Conservation (phyloP, 208 protist species). For the Crithidia sp. region DNA sequence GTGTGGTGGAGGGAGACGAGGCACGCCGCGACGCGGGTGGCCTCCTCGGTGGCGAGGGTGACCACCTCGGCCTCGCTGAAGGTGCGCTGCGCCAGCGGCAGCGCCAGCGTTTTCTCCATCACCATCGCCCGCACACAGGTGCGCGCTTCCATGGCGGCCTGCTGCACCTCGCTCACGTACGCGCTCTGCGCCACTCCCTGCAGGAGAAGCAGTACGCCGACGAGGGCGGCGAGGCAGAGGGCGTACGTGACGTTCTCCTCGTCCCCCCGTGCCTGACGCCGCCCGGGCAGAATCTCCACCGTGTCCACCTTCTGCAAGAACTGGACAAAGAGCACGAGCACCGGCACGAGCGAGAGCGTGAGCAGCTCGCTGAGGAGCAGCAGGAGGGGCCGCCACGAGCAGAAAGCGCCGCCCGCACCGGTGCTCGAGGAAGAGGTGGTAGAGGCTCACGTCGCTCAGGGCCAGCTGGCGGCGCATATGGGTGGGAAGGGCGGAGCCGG, state of each 20-base stretch:
- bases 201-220: constrained; percentile 47
- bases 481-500: constrained; percentile 41
- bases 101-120: constrained; percentile 64
- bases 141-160: constrained; percentile 52
- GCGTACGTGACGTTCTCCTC: constrained; percentile 26
- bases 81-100: constrained; percentile 67
- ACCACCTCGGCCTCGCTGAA: constrained; percentile 61
- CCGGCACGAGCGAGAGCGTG: constrained; percentile 36
- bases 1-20: constrained; percentile 57
- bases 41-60: constrained; percentile 52
- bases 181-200: constrained; percentile 51
- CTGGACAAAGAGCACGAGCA: constrained; percentile 34
- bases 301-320: constrained; percentile 21
- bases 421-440: constrained; percentile 68
- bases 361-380: constrained; percentile 55
- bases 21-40: constrained; percentile 38
- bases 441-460: constrained; percentile 54
- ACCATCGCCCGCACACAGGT: constrained; percentile 60
- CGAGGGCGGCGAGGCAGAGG: constrained; percentile 30
- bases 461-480: constrained; percentile 50
- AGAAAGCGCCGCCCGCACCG: constrained; percentile 57
- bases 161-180: constrained; percentile 51
- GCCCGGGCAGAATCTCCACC: constrained; percentile 10
- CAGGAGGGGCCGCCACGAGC: constrained; percentile 46
- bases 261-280: constrained; percentile 25